Conservation (phyloP, 2,329 filamentous ascomycete species). For the Fusarium newnesense region DNA sequence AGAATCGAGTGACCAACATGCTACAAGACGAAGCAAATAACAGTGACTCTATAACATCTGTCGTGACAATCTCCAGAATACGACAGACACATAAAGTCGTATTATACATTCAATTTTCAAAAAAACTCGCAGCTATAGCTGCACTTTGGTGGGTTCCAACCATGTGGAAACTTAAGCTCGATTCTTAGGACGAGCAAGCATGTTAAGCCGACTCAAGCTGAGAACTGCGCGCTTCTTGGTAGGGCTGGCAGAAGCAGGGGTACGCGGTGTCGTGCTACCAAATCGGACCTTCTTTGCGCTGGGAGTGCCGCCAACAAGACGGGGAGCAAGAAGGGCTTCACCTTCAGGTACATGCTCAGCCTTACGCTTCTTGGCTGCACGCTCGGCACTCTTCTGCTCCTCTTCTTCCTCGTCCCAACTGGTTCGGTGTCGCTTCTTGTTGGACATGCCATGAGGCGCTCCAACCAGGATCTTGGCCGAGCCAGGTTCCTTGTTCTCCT, state of each 20-base stretch:
- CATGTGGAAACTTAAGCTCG: conserved; percentile 53
- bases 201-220: conserved; percentile 68
- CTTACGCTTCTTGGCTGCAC: conserved; percentile 69
- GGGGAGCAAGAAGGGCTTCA: conserved; percentile 63
- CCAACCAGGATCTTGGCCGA: conserved; percentile 52
- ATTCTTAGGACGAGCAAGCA: conserved; percentile 69
- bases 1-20: not conserved
- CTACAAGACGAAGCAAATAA: conserved; percentile 6
- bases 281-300: conserved; percentile 51
- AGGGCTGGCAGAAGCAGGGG: conserved; percentile 53
- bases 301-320: conserved; percentile 53
- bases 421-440: conserved; percentile 73
- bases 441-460: conserved; percentile 70
- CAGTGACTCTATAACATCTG: not conserved
- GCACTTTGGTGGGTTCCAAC: not conserved
- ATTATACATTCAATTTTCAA: conserved; percentile 35
- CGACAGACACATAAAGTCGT: conserved; percentile 24
- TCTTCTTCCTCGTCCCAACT: conserved; percentile 67
- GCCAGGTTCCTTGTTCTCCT: conserved; percentile 63
- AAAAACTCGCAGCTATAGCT: not conserved
- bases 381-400: conserved; percentile 58
- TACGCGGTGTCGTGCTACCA: conserved; percentile 37
- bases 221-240: conserved; percentile 64
- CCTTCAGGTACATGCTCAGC: conserved; percentile 60
- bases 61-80: not conserved